These are phyloP conservation scores for Tolypocladium inflatum DNA, from an alignment of 2,329 filamentous ascomycete genomes.

Conservation along the genomic window DNA sequence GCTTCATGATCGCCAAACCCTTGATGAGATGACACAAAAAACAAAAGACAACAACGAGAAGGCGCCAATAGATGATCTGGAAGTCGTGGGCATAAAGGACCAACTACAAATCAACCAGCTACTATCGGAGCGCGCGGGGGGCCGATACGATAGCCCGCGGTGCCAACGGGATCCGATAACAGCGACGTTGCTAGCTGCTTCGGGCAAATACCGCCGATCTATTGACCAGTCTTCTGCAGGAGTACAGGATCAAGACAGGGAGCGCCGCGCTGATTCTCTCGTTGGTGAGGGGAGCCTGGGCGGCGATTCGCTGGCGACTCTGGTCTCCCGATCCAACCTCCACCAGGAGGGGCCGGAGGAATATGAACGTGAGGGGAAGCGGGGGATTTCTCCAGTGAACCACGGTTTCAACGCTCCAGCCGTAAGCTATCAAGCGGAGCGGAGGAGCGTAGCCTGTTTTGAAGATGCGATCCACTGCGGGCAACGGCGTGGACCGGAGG, in stretches of 20 bases:
- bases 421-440: neutral
- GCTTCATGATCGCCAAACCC: constrained; percentile 6
- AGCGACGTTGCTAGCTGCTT: neutral
- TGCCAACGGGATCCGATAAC: neutral
- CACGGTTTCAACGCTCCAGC: neutral
- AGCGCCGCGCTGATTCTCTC: neutral
- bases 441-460: neutral
- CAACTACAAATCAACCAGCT: neutral
- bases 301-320: neutral
- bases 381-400: neutral
- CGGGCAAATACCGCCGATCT: neutral
- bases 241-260: neutral
- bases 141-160: neutral
- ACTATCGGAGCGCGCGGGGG: constrained; percentile 1
- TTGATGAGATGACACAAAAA: neutral
- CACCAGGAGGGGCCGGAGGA: neutral
- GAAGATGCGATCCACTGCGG: neutral
- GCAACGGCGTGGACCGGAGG: neutral
- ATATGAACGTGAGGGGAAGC: neutral
- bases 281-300: neutral
- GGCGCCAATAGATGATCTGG: neutral
- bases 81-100: neutral
- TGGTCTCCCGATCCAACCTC: neutral
- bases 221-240: neutral
- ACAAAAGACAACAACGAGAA: neutral